Percentiles rank a stretch among this genome's conserved stretches.
Conservation (phyloP, 768 basidiomycete species). For the Mycena rebaudengoi region DNA sequence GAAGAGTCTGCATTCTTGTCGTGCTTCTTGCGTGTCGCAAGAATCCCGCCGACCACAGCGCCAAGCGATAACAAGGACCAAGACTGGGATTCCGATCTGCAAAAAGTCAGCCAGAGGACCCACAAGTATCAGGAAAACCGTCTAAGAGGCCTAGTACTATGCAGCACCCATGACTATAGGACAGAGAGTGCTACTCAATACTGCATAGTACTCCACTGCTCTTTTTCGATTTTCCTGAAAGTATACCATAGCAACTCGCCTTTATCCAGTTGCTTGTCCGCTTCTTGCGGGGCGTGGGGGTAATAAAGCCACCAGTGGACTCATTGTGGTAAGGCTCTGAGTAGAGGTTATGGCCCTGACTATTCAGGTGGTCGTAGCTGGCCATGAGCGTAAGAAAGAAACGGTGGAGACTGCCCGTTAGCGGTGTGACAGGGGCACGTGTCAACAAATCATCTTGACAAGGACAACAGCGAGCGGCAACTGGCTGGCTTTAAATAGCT, state of each 20-base stretch:
- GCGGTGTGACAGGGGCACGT: too few relatives aligned
- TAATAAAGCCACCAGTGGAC: slow-evolving; percentile 77
- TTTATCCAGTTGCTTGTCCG: slow-evolving; percentile 78
- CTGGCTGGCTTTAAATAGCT: too few relatives aligned
- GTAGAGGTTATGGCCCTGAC: slow-evolving; percentile 16
- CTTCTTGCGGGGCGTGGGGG: slow-evolving; percentile 61
- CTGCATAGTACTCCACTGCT: too few relatives aligned
- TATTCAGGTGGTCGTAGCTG: slow-evolving; percentile 26
- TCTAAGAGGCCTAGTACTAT: too few relatives aligned
- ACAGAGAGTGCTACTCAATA: too few relatives aligned
- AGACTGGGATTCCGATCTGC: slow-evolving; percentile 69
- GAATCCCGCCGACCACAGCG: slow-evolving; percentile 81
- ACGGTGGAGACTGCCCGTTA: too few relatives aligned
- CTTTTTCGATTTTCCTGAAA: too few relatives aligned
- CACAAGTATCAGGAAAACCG: neutral
- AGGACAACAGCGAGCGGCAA: too few relatives aligned
- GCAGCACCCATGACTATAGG: too few relatives aligned
- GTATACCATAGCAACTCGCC: slow-evolving; percentile 4
- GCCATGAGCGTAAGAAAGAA: too few relatives aligned
- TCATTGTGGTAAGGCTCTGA: slow-evolving; percentile 71
- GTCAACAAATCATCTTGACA: too few relatives aligned
- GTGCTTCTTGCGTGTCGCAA: slow-evolving; percentile 66
- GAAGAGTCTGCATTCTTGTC: slow-evolving; percentile 35
- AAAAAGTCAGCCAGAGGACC: neutral
- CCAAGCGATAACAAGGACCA: slow-evolving; percentile 69